These are phyloP conservation scores for Trichosporon faecale DNA, from an alignment of 1,284 basidiomycete genomes.

Conservation along the genomic window DNA sequence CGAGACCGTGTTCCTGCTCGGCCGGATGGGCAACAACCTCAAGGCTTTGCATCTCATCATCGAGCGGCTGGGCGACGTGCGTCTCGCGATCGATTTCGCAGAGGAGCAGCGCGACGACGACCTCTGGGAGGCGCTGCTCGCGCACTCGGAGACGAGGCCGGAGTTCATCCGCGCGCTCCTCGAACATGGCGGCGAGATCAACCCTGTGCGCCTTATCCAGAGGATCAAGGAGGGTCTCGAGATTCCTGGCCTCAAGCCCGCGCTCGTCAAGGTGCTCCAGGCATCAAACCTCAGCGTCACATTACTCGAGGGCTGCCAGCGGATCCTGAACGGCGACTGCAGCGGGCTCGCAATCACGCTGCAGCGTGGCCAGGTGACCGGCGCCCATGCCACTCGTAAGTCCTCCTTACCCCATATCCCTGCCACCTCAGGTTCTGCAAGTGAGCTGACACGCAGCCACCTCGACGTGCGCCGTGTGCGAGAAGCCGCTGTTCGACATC, in stretches of 20 bases:
- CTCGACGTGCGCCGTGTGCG: constrained; percentile 65
- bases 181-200: constrained; percentile 96
- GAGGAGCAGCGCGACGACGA: constrained; percentile 97
- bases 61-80: constrained; percentile 87
- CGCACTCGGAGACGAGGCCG: constrained; percentile 92
- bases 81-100: constrained; percentile 94
- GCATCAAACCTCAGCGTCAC: constrained; percentile 89
- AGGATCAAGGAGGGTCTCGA: constrained; percentile 93
- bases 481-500: constrained; percentile 59
- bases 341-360: constrained; percentile 66
- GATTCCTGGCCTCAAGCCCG: constrained; percentile 89
- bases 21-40: constrained; percentile 96
- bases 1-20: constrained; percentile 97
- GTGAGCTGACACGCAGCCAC: constrained; percentile 56
- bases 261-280: constrained; percentile 92
- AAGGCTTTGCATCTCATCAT: constrained; percentile 92
- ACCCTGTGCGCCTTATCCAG: constrained; percentile 88
- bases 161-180: constrained; percentile 91
- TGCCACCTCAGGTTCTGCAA: neutral
- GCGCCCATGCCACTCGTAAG: constrained; percentile 70
- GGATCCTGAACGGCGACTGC: constrained; percentile 78
- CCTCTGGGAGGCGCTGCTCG: constrained; percentile 93
- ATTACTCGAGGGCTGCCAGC: constrained; percentile 82
- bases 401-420: constrained; percentile 12
- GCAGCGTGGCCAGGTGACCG: constrained; percentile 70